phyloP scores from a whole-genome alignment of 2,329 filamentous ascomycete species.

The Xenoacremonium recifei region DNA sequence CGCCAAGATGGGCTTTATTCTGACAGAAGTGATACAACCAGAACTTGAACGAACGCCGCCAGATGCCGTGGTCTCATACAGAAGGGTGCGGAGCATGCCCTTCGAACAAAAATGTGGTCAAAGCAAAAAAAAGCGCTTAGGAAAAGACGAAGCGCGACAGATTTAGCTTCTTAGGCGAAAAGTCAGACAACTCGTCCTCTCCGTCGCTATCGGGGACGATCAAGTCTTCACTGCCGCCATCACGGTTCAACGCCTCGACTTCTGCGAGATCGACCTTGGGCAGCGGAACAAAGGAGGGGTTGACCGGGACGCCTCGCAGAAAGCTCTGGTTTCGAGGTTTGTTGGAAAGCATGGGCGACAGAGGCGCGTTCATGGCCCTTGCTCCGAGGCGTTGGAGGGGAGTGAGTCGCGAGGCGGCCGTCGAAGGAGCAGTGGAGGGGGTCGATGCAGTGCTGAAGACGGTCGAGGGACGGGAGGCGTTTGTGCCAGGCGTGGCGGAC shows the following conservation, averaged over 20 bases:
- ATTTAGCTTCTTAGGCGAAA: slow-evolving; percentile 37
- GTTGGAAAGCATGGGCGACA: slow-evolving; percentile 29
- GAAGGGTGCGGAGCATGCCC: too few species aligned
- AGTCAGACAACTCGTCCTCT: slow-evolving; percentile 37
- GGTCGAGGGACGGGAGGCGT: slow-evolving; percentile 33
- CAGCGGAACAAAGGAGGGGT: slow-evolving; percentile 54
- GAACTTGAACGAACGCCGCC: too few species aligned
- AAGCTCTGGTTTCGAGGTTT: slow-evolving; percentile 22
- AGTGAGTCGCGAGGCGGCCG: slow-evolving; percentile 44
- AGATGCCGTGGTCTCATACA: too few species aligned
- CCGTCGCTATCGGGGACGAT: slow-evolving; percentile 53
- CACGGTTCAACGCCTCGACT: slow-evolving; percentile 48
- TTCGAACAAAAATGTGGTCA: too few species aligned
- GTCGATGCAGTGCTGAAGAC: slow-evolving; percentile 36
- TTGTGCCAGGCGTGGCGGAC: slow-evolving; percentile 34
- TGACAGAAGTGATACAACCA: too few species aligned
- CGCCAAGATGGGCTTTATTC: too few species aligned
- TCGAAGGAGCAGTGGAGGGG: slow-evolving; percentile 42
- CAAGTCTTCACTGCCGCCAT: slow-evolving; percentile 56
- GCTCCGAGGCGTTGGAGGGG: slow-evolving; percentile 54
- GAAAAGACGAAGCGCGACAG: slow-evolving; percentile 48
- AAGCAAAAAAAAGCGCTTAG: too few species aligned
- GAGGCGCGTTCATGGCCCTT: slow-evolving; percentile 34
- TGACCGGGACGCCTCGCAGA: slow-evolving; percentile 40
- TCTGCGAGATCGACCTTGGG: slow-evolving; percentile 54